Evolutionary conservation across 208 protist genomes (phyloP).

Genomic region (Acanthamoeba sp.): DNA sequence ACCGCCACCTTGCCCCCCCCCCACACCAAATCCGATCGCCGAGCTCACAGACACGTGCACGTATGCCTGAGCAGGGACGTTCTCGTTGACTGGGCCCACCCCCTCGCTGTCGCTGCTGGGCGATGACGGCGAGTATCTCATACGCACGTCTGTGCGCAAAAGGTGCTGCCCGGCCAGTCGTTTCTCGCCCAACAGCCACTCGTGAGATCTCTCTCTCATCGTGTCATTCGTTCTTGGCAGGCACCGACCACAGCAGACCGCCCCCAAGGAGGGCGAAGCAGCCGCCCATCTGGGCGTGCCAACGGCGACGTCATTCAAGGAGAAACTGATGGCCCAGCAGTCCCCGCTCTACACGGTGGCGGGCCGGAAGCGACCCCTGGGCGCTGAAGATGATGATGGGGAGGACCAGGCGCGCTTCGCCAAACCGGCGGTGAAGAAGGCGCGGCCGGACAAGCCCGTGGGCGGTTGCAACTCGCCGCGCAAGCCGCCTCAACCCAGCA

Average conservation of each 20-base stretch:
- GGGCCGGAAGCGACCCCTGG: no score
- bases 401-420: neutral
- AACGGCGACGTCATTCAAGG: neutral
- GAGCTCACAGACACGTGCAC: neutral
- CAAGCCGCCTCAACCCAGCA: neutral
- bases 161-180: neutral
- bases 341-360: neutral
- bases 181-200: no score
- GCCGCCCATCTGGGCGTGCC: neutral
- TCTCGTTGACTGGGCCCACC: constrained; percentile 55
- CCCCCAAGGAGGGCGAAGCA: neutral
- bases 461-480: neutral
- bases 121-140: neutral
- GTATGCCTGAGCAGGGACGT: neutral
- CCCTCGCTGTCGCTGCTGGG: constrained; percentile 51
- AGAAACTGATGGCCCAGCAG: constrained; percentile 1
- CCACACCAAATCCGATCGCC: no score
- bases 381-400: neutral
- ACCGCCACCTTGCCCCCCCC: no score
- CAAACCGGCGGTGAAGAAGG: neutral
- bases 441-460: neutral
- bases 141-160: neutral
- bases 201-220: no score
- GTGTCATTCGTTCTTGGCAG: neutral
- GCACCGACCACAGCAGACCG: neutral